Evolutionary conservation across 2,329 filamentous ascomycete genomes (phyloP).

Genomic region (Pseudopithomyces maydicus): DNA sequence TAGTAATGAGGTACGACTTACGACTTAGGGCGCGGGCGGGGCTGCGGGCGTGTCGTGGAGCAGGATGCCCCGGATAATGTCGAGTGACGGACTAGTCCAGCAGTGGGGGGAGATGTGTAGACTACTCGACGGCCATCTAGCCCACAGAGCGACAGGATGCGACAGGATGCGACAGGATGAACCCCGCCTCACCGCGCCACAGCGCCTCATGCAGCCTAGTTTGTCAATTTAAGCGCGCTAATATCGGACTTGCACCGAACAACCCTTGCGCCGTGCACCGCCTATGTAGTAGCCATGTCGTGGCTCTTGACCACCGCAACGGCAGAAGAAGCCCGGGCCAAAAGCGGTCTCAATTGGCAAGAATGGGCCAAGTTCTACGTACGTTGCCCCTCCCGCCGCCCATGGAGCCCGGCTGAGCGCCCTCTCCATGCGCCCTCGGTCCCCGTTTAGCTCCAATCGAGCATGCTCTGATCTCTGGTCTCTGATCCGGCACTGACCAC

Average conservation of each 20-base stretch:
- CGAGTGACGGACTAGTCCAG: too few species aligned
- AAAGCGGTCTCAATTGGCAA: constrained; percentile 2
- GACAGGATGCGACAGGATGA: constrained; percentile 1
- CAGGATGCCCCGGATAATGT: background rate
- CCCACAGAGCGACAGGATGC: too few species aligned
- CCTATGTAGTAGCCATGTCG: background rate
- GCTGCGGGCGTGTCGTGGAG: background rate
- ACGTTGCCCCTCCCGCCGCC: background rate
- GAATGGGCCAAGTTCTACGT: constrained; percentile 7
- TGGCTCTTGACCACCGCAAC: constrained; percentile 9
- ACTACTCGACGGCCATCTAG: too few species aligned
- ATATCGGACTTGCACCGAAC: constrained; percentile 5
- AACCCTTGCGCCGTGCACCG: constrained; percentile 8
- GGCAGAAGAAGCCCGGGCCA: constrained; percentile 5
- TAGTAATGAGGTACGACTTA: constrained; percentile 8
- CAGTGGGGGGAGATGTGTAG: background rate
- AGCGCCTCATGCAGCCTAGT: background rate
- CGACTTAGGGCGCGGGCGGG: background rate
- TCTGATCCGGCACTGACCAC: constrained; percentile 1
- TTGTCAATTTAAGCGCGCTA: background rate
- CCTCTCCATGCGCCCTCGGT: background rate
- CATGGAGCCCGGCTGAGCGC: background rate
- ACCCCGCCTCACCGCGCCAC: background rate
- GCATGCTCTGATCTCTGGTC: background rate
- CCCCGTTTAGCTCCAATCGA: background rate